Conservation (phyloP, 371 early-diverging fungal genomes). For the Nematocida sp. region DNA sequence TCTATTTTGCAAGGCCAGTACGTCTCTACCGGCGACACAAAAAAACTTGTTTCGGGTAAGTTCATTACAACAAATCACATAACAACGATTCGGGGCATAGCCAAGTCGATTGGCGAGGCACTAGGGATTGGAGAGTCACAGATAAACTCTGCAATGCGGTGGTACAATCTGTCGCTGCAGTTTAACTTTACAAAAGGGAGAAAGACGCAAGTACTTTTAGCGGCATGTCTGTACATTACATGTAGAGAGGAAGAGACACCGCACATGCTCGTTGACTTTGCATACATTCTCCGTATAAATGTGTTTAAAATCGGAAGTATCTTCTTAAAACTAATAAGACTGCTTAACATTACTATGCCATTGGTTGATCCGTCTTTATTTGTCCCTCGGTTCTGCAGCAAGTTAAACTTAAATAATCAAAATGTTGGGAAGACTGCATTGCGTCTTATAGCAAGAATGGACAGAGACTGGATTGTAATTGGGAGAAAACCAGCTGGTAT, state of each 20-base stretch:
- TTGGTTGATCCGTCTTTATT: conserved; percentile 90
- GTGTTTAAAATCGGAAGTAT: conserved; percentile 87
- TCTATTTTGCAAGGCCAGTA: conserved; percentile 68
- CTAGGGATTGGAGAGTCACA: conserved; percentile 73
- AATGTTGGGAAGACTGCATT: conserved; percentile 76
- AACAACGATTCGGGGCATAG: conserved; percentile 18
- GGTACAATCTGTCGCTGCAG: conserved; percentile 83
- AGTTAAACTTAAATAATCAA: conserved; percentile 85
- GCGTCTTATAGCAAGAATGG: conserved; percentile 86
- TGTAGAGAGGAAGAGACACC: conserved; percentile 81
- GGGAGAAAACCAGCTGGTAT: conserved; percentile 95
- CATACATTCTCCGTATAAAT: conserved; percentile 77
- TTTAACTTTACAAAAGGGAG: conserved; percentile 88
- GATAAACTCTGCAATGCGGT: conserved; percentile 81
- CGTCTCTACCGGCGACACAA: conserved; percentile 57
- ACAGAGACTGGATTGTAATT: conserved; percentile 90
- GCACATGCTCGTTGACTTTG: conserved; percentile 95
- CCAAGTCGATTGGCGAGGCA: conserved; percentile 60
- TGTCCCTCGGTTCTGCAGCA: conserved; percentile 83
- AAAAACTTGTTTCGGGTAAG: conserved; percentile 44
- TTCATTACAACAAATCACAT: conserved; percentile 53
- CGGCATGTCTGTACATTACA: conserved; percentile 90
- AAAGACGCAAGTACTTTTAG: conserved; percentile 77
- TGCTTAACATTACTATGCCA: conserved; percentile 77
- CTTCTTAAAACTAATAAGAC: conserved; percentile 78